Evolutionary conservation across 139 green algal species (phyloP), one percentile per base, ranked within the genome.

Genomic region (Diplosphaera chodatii): DNA sequence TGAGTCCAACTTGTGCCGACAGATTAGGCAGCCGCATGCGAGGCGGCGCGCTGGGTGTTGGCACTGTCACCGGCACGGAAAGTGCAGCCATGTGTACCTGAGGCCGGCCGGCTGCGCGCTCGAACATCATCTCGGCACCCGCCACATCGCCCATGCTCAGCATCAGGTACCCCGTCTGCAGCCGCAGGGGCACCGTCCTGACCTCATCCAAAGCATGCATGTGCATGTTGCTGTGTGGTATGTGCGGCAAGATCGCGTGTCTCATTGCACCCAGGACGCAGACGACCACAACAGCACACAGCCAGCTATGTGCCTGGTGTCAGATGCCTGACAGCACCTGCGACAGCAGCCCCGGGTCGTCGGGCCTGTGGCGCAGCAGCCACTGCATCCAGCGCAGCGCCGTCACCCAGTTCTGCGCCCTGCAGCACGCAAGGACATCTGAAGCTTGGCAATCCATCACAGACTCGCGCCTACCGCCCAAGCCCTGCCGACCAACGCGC

Each of bases 131-230:
- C 33, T 67, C 41, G 1, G 78, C 74, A 3, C 70, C 74, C 4
- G 67, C 13, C 1, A 78, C 16, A 55, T 83, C 74, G 1, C 78
- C 78, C 18, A 83, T 55, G 27, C 64, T 40, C 18, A 79, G 66
- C 74, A 78, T 71, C 25, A 83, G 70, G 34, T 73, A 55, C 4
- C 55, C 41, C 21, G 28, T 67, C 72, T 72, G 63, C 30, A 65
- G n/a, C 59, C 70, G 71, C 1, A 56, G 30, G 37, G 8, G 13
- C 8, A 48, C 37, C 13, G 37, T 13, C 37, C 8, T 48, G 8
- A 48, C 37, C 37, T 21, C 8, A 48, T 48, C 37, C 13, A 21
- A 8, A 48, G 37, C 13, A 48, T 21, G 37, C 13, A 48, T 48
- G 37, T 21, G 37, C 8, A 13, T 8, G 37, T 48, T 48, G 8